Evolutionary conservation across 225 moss, liverwort and hornwort species (phyloP).

Genomic region (Bryum argenteum): DNA sequence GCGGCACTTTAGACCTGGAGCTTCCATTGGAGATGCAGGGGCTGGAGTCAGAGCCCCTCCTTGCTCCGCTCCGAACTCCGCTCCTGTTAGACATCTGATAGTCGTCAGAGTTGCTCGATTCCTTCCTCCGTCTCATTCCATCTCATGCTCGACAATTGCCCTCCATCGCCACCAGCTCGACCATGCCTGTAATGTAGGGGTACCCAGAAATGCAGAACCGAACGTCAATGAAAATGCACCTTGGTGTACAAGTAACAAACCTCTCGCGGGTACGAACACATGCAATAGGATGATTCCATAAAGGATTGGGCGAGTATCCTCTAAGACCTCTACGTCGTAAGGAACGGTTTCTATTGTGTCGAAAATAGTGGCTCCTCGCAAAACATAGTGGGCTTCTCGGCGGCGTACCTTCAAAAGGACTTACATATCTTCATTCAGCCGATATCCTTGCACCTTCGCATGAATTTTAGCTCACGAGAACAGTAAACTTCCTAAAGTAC

Average conservation of each 20-base stretch:
- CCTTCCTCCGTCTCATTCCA: slow-evolving; percentile 49
- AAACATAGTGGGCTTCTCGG: slow-evolving; percentile 8
- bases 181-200: slow-evolving; percentile 11
- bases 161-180: slow-evolving; percentile 34
- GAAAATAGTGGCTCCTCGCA: slow-evolving; percentile 16
- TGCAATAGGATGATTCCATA: background rate
- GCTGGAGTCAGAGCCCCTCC: slow-evolving; percentile 63
- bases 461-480: slow-evolving; percentile 26
- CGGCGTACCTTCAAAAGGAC: slow-evolving; percentile 12
- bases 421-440: slow-evolving; percentile 16
- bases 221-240: slow-evolving; percentile 13
- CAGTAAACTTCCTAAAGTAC: slow-evolving; percentile 10
- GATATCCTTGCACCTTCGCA: slow-evolving; percentile 19
- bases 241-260: slow-evolving; percentile 9
- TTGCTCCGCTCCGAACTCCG: slow-evolving; percentile 56
- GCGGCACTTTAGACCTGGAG: slow-evolving; percentile 56
- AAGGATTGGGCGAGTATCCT: slow-evolving; percentile 9
- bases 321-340: slow-evolving; percentile 18
- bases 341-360: slow-evolving; percentile 8
- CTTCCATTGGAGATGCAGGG: slow-evolving; percentile 67
- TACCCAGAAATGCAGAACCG: slow-evolving; percentile 19
- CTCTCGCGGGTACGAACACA: background rate
- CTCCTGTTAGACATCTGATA: slow-evolving; percentile 53
- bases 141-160: slow-evolving; percentile 17
- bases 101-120: slow-evolving; percentile 27